Base-by-base conservation (phyloP, 23 red algal species). In the Gracilaria domingensis region DNA sequence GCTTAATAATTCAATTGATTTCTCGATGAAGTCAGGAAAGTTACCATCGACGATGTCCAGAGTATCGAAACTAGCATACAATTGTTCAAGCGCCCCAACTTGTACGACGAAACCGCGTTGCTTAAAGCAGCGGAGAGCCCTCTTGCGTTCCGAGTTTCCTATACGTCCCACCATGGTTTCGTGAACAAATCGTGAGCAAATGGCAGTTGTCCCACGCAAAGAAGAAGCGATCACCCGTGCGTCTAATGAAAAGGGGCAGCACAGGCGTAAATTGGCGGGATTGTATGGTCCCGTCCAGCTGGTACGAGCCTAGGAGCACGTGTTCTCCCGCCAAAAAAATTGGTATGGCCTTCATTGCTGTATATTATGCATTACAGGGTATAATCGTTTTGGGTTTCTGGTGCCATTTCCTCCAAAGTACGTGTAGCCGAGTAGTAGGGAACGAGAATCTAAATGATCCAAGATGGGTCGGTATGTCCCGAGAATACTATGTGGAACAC, bases 41-140 rank as follows among this genome's bases (percentile, higher is more conserved):
- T 59, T 51, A 24, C 38, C 37, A 38, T 76, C 39, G 12, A 55
- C 51, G 51, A 55, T 55, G 20, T 82, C 55, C 49, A 65, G 35
- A 28, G 26, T 84, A 34, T 84, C 80, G 35, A 71, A 92, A 20
- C 56, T 30, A 33, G 54, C 34, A 39, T 65, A 75, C 12, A 92
- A 64, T 23, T 51, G 78, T 44, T 92, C 89, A 5, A 92, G 60
- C 37, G 89, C 77, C n/a, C 89, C 89, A 49, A 83, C 79, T 20
- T 92, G 89, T n/a, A 92, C 89, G 38, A 92, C 79, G 39, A 84
- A 59, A 8, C 89, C 89, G 6, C 89, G 77, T 30, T 84, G 89
- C 33, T 36, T 75, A 49, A 83, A 92, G 32, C 20, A 66, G 8
- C 87, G 87, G 0, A 90, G 74, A 20, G 87, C 87, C 79, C 37